phyloP scores from a whole-genome alignment of 2,329 filamentous ascomycete species.

The Curvularia sp. region DNA sequence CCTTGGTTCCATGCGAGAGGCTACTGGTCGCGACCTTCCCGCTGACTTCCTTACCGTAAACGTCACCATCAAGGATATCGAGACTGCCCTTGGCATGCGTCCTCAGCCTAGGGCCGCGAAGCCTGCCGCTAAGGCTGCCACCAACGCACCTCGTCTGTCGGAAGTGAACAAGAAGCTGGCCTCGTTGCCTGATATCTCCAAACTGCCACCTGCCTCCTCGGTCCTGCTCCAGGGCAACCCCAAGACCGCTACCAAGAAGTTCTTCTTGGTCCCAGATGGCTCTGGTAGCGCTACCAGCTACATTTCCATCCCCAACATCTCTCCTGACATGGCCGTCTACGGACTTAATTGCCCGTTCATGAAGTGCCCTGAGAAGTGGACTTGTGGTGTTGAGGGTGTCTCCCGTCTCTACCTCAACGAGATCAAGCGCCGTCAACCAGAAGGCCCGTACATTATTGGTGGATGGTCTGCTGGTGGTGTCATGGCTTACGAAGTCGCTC shows the following conservation, averaged over 20 bases:
- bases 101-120: constrained; percentile 48
- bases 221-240: constrained; percentile 65
- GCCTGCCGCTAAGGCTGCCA: constrained; percentile 27
- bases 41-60: constrained; percentile 66
- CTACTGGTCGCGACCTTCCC: constrained; percentile 59
- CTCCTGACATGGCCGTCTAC: constrained; percentile 59
- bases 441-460: constrained; percentile 64
- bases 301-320: constrained; percentile 64
- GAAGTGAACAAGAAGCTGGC: constrained; percentile 59
- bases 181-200: constrained; percentile 51
- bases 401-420: constrained; percentile 71
- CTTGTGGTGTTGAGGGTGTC: constrained; percentile 70
- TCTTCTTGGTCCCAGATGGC: constrained; percentile 61
- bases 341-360: constrained; percentile 74
- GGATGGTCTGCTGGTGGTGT: constrained; percentile 65
- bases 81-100: constrained; percentile 67
- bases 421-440: constrained; percentile 73
- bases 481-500: constrained; percentile 61
- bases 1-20: constrained; percentile 59
- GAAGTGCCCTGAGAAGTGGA: constrained; percentile 71
- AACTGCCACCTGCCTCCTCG: constrained; percentile 60
- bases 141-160: constrained; percentile 51
- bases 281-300: constrained; percentile 72
- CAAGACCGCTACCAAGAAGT: constrained; percentile 63
- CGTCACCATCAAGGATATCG: constrained; percentile 69